These are phyloP conservation scores for Hypoxylon sp. DNA, from an alignment of 2,329 filamentous ascomycete species.

Conservation along the genomic window DNA sequence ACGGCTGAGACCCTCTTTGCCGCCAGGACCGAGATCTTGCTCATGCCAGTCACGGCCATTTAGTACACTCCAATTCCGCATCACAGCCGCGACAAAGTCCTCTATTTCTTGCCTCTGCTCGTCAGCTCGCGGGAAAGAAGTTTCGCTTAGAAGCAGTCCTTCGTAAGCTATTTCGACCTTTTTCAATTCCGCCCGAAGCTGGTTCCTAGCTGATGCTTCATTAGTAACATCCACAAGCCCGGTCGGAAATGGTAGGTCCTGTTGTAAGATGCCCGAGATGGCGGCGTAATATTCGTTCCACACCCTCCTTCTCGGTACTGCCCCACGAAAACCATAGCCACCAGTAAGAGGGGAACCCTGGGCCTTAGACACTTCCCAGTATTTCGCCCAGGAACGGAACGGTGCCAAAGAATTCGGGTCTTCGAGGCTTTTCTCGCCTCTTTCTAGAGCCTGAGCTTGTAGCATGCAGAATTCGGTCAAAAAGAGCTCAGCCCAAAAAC, in stretches of 20 bases:
- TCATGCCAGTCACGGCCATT: conserved; percentile 86
- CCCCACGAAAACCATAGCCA: conserved; percentile 71
- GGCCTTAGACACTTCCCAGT: conserved; percentile 71
- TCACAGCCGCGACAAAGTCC: conserved; percentile 81
- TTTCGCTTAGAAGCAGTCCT: conserved; percentile 81
- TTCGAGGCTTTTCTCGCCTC: conserved; percentile 64
- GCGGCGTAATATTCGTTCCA: conserved; percentile 90
- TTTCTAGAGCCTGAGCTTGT: conserved; percentile 71
- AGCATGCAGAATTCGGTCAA: conserved; percentile 82
- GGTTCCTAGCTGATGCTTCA: conserved; percentile 70
- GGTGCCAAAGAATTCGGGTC: conserved; percentile 69
- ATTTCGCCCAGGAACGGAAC: conserved; percentile 78
- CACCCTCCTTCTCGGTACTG: conserved; percentile 75
- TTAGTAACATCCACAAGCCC: conserved; percentile 61
- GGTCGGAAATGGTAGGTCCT: conserved; percentile 72
- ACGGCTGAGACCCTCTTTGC: conserved; percentile 80
- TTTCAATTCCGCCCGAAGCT: conserved; percentile 83
- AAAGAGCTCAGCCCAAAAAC: conserved; percentile 84
- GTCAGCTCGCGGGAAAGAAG: conserved; percentile 86
- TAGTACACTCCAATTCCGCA: conserved; percentile 87
- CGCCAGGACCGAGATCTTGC: conserved; percentile 84
- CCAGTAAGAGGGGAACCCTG: conserved; percentile 62
- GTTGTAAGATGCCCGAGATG: conserved; percentile 81
- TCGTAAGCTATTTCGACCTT: conserved; percentile 86
- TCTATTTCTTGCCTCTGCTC: conserved; percentile 86